Conservation (phyloP, 352 stramenopile genomes). For the Thraustochytrium striatum region DNA sequence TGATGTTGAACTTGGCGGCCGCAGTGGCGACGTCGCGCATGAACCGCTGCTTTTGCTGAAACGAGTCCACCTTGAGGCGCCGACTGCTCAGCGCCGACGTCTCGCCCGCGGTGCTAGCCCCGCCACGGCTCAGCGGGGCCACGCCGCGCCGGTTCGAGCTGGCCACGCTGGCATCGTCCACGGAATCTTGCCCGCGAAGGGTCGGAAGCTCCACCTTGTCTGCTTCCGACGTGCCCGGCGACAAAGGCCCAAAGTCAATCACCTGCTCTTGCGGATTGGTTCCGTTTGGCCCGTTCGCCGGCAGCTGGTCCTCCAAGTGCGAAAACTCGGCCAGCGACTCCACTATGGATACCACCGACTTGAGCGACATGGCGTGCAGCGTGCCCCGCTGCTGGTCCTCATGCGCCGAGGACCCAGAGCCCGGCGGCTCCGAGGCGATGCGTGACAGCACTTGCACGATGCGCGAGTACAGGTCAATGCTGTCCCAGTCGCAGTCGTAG, state of each 20-base stretch:
- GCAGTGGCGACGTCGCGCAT: constrained; percentile 94
- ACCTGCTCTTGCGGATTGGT: too few relatives aligned
- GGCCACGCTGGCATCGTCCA: too few relatives aligned
- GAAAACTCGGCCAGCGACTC: constrained; percentile 50
- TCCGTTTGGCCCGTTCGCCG: constrained; percentile 15
- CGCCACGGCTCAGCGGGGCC: too few relatives aligned
- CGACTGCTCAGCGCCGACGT: constrained; percentile 1
- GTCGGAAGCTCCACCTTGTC: too few relatives aligned
- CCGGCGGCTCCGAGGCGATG: constrained; percentile 65
- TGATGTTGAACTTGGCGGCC: constrained; percentile 96
- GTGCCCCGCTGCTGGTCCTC: constrained; percentile 52
- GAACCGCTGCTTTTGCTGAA: constrained; percentile 91
- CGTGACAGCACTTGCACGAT: constrained; percentile 93
- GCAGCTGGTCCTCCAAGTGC: constrained; percentile 43
- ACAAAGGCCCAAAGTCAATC: too few relatives aligned
- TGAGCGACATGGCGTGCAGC: constrained; percentile 51
- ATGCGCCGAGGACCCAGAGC: background rate
- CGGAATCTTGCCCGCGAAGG: too few relatives aligned
- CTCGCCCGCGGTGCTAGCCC: too few relatives aligned
- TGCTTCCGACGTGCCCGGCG: too few relatives aligned
- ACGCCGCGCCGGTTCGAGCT: too few relatives aligned
- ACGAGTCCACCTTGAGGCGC: constrained; percentile 62
- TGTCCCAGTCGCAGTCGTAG: constrained; percentile 98
- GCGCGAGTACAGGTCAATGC: constrained; percentile 93
- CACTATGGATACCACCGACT: constrained; percentile 51